A percentile compares a stretch with the other conserved stretches of the same genome.
phyloP scores from a whole-genome alignment of 768 basidiomycete genomes.

The Russula virescens region DNA sequence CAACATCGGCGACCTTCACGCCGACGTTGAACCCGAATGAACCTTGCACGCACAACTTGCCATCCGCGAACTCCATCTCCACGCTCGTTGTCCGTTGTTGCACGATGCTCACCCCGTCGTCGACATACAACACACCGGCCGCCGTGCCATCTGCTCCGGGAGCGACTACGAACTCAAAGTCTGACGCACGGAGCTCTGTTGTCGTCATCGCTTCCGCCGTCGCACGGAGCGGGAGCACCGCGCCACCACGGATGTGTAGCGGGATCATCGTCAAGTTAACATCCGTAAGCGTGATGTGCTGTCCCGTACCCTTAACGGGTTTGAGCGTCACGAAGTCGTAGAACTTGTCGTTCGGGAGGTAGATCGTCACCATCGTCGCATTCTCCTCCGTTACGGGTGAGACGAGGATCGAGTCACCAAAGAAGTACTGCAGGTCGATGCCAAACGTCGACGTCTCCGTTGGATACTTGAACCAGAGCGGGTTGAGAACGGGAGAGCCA shows the following conservation, averaged over 20 bases:
- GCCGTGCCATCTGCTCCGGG: slow-evolving; percentile 49
- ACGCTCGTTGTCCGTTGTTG: slow-evolving; percentile 31
- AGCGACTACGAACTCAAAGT: slow-evolving; percentile 61
- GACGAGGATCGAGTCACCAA: slow-evolving; percentile 59
- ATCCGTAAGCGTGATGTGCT: slow-evolving; percentile 39
- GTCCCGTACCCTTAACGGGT: slow-evolving; percentile 43
- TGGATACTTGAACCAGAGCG: slow-evolving; percentile 64
- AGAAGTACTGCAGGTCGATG: slow-evolving; percentile 67
- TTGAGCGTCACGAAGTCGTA: slow-evolving; percentile 55
- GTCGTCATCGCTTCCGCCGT: slow-evolving; percentile 58
- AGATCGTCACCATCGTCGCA: slow-evolving; percentile 51
- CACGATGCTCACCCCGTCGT: slow-evolving; percentile 53
- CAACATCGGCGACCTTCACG: slow-evolving; percentile 32
- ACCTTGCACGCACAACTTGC: slow-evolving; percentile 30
- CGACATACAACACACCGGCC: slow-evolving; percentile 50
- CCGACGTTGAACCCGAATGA: slow-evolving; percentile 29
- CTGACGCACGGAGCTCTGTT: slow-evolving; percentile 42
- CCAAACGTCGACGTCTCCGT: slow-evolving; percentile 51
- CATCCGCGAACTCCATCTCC: slow-evolving; percentile 28
- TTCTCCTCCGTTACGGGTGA: slow-evolving; percentile 62
- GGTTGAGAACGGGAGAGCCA: slow-evolving; percentile 62
- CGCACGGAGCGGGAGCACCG: slow-evolving; percentile 51
- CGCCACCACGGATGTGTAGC: slow-evolving; percentile 55
- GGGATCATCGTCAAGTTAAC: slow-evolving; percentile 55
- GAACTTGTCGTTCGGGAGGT: slow-evolving; percentile 59